Conservation (phyloP, 2,329 filamentous ascomycete species). For the Thermothelomyces thermophilus region DNA sequence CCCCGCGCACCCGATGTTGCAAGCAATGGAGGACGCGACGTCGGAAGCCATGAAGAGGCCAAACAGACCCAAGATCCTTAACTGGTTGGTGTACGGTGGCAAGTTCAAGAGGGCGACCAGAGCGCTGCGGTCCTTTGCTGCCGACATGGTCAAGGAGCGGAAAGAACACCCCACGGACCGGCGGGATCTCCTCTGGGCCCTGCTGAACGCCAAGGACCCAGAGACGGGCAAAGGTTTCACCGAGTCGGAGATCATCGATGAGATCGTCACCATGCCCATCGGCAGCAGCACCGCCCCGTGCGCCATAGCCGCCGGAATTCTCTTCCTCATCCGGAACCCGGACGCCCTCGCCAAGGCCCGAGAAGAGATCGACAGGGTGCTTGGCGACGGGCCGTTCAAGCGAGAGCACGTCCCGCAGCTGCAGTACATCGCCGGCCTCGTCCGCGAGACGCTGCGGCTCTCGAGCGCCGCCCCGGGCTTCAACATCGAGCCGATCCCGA, state of each 20-base stretch:
- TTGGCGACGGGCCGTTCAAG: slow-evolving; percentile 39
- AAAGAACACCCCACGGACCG: slow-evolving; percentile 46
- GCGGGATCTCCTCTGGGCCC: slow-evolving; percentile 54
- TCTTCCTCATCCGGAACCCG: slow-evolving; percentile 47
- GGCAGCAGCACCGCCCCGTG: slow-evolving; percentile 46
- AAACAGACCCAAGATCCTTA: slow-evolving; percentile 44
- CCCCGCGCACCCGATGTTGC: slow-evolving; percentile 41
- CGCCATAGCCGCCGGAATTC: slow-evolving; percentile 40
- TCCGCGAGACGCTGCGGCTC: slow-evolving; percentile 50
- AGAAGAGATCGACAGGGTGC: slow-evolving; percentile 46
- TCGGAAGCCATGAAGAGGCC: slow-evolving; percentile 51
- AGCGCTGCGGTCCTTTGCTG: slow-evolving; percentile 48
- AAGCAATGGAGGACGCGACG: slow-evolving; percentile 49
- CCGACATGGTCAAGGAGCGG: slow-evolving; percentile 51
- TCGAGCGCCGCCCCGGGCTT: slow-evolving; percentile 49
- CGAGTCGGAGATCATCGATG: slow-evolving; percentile 57
- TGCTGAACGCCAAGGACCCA: slow-evolving; percentile 54
- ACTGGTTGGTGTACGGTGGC: slow-evolving; percentile 43
- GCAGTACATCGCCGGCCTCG: slow-evolving; percentile 46
- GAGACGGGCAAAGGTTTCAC: slow-evolving; percentile 52
- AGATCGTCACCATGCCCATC: slow-evolving; percentile 62
- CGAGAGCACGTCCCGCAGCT: slow-evolving; percentile 45
- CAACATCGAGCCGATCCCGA: slow-evolving; percentile 44
- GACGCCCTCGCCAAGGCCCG: slow-evolving; percentile 42
- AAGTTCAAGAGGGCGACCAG: slow-evolving; percentile 50